phyloP scores from a whole-genome alignment of 2,329 filamentous ascomycete species.

The Aspergillus pseudoterreus region DNA sequence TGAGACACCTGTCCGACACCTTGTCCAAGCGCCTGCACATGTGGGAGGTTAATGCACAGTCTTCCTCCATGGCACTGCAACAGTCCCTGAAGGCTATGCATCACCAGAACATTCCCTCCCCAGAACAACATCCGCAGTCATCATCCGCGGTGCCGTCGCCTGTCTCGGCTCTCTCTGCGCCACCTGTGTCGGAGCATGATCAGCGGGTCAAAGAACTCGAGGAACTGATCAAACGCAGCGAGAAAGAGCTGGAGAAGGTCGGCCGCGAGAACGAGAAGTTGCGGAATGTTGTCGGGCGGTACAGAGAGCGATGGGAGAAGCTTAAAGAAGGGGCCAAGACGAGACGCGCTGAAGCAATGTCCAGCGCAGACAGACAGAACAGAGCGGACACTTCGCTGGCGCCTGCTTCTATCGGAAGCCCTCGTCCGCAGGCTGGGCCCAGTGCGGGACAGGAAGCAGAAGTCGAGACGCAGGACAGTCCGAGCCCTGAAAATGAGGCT shows the following conservation, averaged over 20 bases:
- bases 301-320: slow-evolving; percentile 65
- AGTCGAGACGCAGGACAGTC: background rate
- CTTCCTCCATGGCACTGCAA: slow-evolving; percentile 77
- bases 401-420: background rate
- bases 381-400: background rate
- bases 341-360: slow-evolving; percentile 26
- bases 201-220: slow-evolving; percentile 64
- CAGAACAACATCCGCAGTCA: slow-evolving; percentile 27
- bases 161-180: slow-evolving; percentile 14
- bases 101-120: slow-evolving; percentile 31
- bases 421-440: background rate
- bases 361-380: slow-evolving; percentile 8
- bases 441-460: background rate
- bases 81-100: slow-evolving; percentile 65
- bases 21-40: slow-evolving; percentile 83
- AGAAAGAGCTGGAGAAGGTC: slow-evolving; percentile 61
- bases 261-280: slow-evolving; percentile 60
- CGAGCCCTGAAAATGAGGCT: background rate
- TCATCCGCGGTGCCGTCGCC: slow-evolving; percentile 26
- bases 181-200: slow-evolving; percentile 36
- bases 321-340: slow-evolving; percentile 61
- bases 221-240: slow-evolving; percentile 57
- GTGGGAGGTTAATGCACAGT: slow-evolving; percentile 90
- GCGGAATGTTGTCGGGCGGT: slow-evolving; percentile 51
- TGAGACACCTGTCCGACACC: slow-evolving; percentile 82